Evolutionary conservation across 495 filamentous ascomycete species (phyloP), one percentile per base, ranked within the genome.

Genomic region (Trypethelium eluteriae): DNA sequence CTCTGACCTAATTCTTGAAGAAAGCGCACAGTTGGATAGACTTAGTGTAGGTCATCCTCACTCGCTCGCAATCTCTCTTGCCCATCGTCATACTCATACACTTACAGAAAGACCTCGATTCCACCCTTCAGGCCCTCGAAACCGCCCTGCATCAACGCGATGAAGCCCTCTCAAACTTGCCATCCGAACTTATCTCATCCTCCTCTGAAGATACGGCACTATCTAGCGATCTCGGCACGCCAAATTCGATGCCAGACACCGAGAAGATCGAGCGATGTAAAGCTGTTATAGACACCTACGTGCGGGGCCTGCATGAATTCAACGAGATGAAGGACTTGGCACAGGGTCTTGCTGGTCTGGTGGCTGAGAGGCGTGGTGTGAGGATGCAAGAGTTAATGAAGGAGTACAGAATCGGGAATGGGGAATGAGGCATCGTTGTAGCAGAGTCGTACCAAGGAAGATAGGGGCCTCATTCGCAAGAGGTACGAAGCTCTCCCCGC

Each of bases 301-400:
- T 91, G 69, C 78, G 77, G 66, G 79, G 87, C 1, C 77, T 93
- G 6, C 88, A 90, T 71, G 78, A 85, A 63, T 92, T 92, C 79
- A 93, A 93, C 74, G 90, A 91, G 68, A 86, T 92, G 71, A 84
- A 86, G 62, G 90, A 92, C 73, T 76, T 89, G 2, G 89, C 83
- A 0, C 86, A 87, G 73, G 88, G 88, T 0, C 72, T 93, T 18
- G 85, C 91, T 76, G 88, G 88, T 0, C 70, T 92, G 62, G 82
- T 93, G 72, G 89, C 89, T 2, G 90, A 93, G 47, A 81, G 82
- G 57, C 75, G 84, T 25, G 88, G 88, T 2, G 81, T 89, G 47
- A 78, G 83, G 46, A 78, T 88, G 64, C 73, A 79, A 38, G 84
- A 88, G 14, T 77, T 92, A 44, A 86, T 89, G 76, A 78, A 81